phyloP scores from a whole-genome alignment of 768 basidiomycete species.

The Tephrocybe sp. region DNA sequence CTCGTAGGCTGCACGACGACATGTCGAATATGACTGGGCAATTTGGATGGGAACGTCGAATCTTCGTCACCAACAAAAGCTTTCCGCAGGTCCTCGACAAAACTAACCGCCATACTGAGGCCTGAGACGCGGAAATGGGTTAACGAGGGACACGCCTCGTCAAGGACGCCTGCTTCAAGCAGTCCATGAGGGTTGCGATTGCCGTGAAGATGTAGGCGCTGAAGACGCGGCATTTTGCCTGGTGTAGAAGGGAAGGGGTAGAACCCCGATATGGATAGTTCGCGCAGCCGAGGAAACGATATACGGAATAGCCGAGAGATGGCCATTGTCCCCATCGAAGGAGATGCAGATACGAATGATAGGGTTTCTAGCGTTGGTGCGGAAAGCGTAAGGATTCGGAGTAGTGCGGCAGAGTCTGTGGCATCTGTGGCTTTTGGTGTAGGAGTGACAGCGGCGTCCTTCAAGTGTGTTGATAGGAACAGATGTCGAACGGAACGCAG shows the following conservation, averaged over 20 bases:
- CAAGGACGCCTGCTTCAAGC: constrained; percentile 35
- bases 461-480: constrained; percentile 37
- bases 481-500: constrained; percentile 40
- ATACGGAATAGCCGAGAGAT: constrained; percentile 42
- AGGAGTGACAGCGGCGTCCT: constrained; percentile 7
- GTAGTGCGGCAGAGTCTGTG: constrained; percentile 19
- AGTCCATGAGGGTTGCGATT: constrained; percentile 51
- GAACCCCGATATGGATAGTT: constrained; percentile 44
- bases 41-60: constrained; percentile 19
- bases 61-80: constrained; percentile 21
- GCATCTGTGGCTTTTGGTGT: constrained; percentile 6
- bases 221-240: constrained; percentile 35
- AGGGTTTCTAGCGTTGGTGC: constrained; percentile 42
- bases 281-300: constrained; percentile 36
- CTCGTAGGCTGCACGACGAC: constrained; percentile 29
- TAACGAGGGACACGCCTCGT: constrained; percentile 37
- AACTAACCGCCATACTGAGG: constrained; percentile 38
- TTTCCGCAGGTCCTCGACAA: constrained; percentile 38
- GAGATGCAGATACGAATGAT: constrained; percentile 33
- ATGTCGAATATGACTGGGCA: constrained; percentile 23
- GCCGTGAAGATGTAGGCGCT: constrained; percentile 43
- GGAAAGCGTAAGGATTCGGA: constrained; percentile 33
- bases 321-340: constrained; percentile 33
- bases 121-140: constrained; percentile 40
- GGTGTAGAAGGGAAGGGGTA: constrained; percentile 45